phyloP scores from a whole-genome alignment of 2,329 filamentous ascomycete species.

The Furcasterigmium sp. region DNA sequence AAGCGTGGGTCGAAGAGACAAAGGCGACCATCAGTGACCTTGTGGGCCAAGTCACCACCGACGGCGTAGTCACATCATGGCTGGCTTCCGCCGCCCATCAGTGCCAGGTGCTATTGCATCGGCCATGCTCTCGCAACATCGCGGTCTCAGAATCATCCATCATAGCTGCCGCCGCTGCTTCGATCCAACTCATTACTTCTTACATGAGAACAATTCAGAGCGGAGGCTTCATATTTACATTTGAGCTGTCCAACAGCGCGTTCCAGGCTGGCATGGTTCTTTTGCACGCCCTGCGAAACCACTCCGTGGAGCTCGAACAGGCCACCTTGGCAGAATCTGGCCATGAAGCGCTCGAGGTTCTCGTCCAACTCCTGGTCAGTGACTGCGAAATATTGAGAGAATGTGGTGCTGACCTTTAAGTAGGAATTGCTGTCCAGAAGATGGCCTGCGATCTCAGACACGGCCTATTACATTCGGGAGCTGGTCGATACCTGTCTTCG shows the following conservation, averaged over 20 bases:
- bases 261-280: constrained; percentile 5
- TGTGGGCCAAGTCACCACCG: too few species aligned
- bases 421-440: too few species aligned
- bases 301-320: background rate
- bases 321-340: too few species aligned
- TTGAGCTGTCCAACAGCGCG: constrained; percentile 4
- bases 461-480: constrained; percentile 10
- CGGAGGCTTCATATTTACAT: constrained; percentile 2
- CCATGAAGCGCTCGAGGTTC: too few species aligned
- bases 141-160: constrained; percentile 8
- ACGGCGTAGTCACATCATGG: too few species aligned
- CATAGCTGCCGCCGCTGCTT: constrained; percentile 1
- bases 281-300: constrained; percentile 4
- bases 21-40: too few species aligned
- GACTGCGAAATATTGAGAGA: too few species aligned
- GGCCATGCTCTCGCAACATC: constrained; percentile 10
- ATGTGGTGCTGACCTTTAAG: too few species aligned
- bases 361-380: too few species aligned
- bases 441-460: constrained; percentile 1
- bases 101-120: constrained; percentile 8
- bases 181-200: background rate
- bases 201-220: background rate
- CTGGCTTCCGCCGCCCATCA: too few species aligned
- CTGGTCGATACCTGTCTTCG: constrained; percentile 8
- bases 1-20: background rate